A percentile compares a stretch with the other conserved stretches of the same genome.
These are phyloP conservation scores for Kurtzmaniella cleridarum DNA, from an alignment of 805 yeast genomes.

Conservation along the genomic window DNA sequence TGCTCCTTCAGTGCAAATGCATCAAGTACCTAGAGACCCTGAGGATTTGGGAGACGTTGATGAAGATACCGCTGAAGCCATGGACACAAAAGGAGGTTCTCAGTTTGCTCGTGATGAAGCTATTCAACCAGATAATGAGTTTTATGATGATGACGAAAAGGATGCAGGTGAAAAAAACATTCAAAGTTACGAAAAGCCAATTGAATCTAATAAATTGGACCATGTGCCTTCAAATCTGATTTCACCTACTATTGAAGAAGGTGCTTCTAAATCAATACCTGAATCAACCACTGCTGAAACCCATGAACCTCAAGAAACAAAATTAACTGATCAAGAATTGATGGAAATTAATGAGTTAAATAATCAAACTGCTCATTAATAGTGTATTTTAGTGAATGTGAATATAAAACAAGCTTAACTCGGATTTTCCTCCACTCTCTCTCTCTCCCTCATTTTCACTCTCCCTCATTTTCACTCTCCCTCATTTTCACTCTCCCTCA, in stretches of 20 bases:
- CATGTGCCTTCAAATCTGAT: not conserved
- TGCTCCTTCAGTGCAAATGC: conserved; percentile 96
- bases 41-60: conserved; percentile 84
- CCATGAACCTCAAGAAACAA: conserved; percentile 2
- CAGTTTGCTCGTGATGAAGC: conserved; percentile 74
- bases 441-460: too few relatives aligned
- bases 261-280: not conserved
- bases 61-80: conserved; percentile 74
- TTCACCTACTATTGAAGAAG: not conserved
- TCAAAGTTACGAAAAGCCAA: conserved; percentile 6
- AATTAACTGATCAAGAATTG: conserved; percentile 33
- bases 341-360: conserved; percentile 34
- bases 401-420: too few relatives aligned
- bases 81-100: conserved; percentile 89
- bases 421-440: too few relatives aligned
- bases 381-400: not conserved
- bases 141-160: conserved; percentile 60
- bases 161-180: conserved; percentile 32
- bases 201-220: conserved; percentile 1
- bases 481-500: too few relatives aligned
- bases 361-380: conserved; percentile 4
- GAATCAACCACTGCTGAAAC: not conserved
- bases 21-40: conserved; percentile 81
- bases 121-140: conserved; percentile 71
- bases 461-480: too few relatives aligned